Base-by-base conservation (phyloP, 1,284 basidiomycete species). In the Jaminaea rosea region DNA sequence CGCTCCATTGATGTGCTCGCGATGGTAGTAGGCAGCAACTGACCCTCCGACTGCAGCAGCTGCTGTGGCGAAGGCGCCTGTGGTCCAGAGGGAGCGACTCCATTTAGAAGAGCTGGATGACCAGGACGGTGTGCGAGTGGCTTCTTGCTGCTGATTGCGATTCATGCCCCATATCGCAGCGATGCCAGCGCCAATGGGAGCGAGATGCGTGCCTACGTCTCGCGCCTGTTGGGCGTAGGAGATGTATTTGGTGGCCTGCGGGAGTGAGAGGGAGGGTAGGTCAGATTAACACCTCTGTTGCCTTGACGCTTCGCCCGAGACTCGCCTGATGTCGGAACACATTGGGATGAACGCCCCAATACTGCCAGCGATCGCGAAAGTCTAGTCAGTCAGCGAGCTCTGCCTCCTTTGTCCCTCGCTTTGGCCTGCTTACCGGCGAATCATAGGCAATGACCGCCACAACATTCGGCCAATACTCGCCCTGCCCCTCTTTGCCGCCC, bases 291-390 rank as follows among this genome's bases (percentile, higher is more conserved):
- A n/a, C n/a, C n/a, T n/a, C n/a, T n/a, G n/a, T n/a, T n/a, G n/a
- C n/a, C n/a, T n/a, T n/a, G n/a, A n/a, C n/a, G n/a, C n/a, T n/a
- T n/a, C n/a, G n/a, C n/a, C n/a, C n/a, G n/a, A n/a, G n/a, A n/a
- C n/a, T n/a, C n/a, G n/a, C n/a, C 39, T 81, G 80, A 71, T 91
- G 84, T 77, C 90, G 91, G 78, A 92, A 87, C 10, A 90, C 83
- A 50, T 79, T 78, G 0, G 91, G 91, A 65, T 94, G 84, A 9
- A 96, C 78, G 10, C 63, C 63, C 44, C 60, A 53, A 52, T 65
- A 73, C 1, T 55, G 21, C 11, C 21, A 17, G 21, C 24, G n/a
- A 26, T 15, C 15, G 21, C n/a, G 26, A 34, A 11, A 47, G 49
- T 29, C 11, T 6, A 17, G 17, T 31, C 13, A 26, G 17, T 19